Percentiles rank a stretch among this genome's conserved stretches.
These are phyloP conservation scores for Sarcomyxa edulis DNA, from an alignment of 768 basidiomycete species.

Conservation along the genomic window DNA sequence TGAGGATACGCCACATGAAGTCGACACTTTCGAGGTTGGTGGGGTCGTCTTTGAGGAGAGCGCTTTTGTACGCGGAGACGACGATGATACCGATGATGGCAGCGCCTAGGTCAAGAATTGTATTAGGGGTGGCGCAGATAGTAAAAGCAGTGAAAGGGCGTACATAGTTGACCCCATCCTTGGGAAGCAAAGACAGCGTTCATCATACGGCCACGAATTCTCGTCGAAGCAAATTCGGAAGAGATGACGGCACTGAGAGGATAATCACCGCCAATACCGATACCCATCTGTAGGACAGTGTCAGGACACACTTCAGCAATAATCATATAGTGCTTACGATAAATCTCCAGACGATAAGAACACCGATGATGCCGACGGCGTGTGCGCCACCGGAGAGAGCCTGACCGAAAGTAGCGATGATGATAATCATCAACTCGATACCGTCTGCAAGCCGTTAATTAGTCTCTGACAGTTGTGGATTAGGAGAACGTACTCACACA, in stretches of 20 bases:
- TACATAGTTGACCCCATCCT: conserved; percentile 83
- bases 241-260: conserved; percentile 83
- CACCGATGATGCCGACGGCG: conserved; percentile 69
- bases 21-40: conserved; percentile 52
- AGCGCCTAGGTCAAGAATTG: conserved; percentile 38
- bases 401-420: conserved; percentile 74
- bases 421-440: conserved; percentile 77
- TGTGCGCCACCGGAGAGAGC: conserved; percentile 66
- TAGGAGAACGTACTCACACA: conserved; percentile 49
- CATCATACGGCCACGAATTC: conserved; percentile 82
- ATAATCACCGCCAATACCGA: conserved; percentile 90
- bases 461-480: not conserved
- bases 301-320: too few relatives aligned
- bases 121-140: not conserved
- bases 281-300: conserved; percentile 66
- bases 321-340: conserved; percentile 46
- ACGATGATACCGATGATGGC: conserved; percentile 62
- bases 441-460: conserved; percentile 53
- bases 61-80: conserved; percentile 61
- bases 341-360: conserved; percentile 81
- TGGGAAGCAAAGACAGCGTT: conserved; percentile 82
- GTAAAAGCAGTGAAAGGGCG: conserved; percentile 13
- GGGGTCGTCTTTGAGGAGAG: conserved; percentile 37
- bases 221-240: conserved; percentile 80
- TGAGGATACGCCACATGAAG: conserved; percentile 80